phyloP scores from a whole-genome alignment of 2,329 filamentous ascomycete genomes.

The Colletotrichum sp. region DNA sequence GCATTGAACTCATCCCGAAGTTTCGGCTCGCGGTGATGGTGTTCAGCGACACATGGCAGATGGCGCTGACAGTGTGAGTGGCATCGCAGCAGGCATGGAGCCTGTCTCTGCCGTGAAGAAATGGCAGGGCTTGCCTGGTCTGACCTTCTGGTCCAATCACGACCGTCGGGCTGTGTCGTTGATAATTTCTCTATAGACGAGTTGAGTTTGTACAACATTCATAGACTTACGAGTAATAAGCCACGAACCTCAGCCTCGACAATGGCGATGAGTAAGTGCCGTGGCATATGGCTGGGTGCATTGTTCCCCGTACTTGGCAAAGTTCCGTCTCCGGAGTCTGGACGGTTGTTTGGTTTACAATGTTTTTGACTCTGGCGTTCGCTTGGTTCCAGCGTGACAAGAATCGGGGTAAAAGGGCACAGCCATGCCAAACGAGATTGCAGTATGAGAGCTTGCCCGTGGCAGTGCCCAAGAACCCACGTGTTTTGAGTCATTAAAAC shows the following conservation, averaged over 20 bases:
- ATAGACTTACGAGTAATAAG: not conserved
- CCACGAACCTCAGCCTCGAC: not conserved
- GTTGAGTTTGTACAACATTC: not conserved
- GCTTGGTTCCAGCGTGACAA: not conserved
- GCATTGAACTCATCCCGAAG: not conserved
- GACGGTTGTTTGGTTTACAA: not conserved
- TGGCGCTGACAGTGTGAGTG: not conserved
- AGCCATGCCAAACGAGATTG: not conserved
- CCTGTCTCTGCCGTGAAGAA: not conserved
- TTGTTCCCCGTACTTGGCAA: not conserved
- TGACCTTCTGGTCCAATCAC: not conserved
- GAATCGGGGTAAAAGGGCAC: not conserved
- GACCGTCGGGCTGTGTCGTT: not conserved
- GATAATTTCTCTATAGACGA: not conserved
- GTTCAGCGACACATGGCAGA: not conserved
- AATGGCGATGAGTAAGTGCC: not conserved
- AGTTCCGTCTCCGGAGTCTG: not conserved
- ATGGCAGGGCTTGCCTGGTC: not conserved
- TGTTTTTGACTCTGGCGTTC: not conserved
- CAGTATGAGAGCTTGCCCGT: not conserved
- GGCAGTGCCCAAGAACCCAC: not conserved
- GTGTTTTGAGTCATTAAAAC: not conserved
- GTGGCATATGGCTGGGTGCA: not conserved
- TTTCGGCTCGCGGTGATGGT: not conserved
- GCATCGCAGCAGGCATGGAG: not conserved